These are phyloP conservation scores for Pleomassaria siparia DNA, from an alignment of 2,329 filamentous ascomycete species.

Conservation along the genomic window DNA sequence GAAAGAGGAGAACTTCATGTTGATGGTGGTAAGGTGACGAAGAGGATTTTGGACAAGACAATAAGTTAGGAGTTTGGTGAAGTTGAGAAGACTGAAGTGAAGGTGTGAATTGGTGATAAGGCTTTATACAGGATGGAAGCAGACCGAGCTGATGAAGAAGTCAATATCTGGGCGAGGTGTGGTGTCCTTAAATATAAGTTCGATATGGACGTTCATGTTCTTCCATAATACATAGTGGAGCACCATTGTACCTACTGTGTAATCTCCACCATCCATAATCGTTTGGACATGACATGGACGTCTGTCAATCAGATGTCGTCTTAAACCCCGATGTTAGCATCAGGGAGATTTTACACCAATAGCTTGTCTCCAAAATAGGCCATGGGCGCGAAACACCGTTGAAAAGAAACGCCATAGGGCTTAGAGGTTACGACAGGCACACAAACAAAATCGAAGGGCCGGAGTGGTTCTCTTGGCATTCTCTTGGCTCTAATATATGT, in stretches of 20 bases:
- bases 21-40: slow-evolving; percentile 11
- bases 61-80: slow-evolving; percentile 12
- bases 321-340: slow-evolving; percentile 2
- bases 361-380: neutral
- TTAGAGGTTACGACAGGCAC: slow-evolving; percentile 4
- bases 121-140: slow-evolving; percentile 4
- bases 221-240: neutral
- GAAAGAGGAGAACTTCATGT: slow-evolving; percentile 37
- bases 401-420: slow-evolving; percentile 8
- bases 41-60: slow-evolving; percentile 13
- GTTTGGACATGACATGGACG: slow-evolving; percentile 1
- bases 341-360: slow-evolving; percentile 12
- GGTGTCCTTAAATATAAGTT: neutral
- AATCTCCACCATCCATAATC: neutral
- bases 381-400: neutral
- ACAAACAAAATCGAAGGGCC: slow-evolving; percentile 10
- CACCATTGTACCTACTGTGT: neutral
- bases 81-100: neutral
- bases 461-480: neutral
- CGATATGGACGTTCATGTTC: neutral
- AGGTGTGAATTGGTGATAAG: neutral
- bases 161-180: neutral
- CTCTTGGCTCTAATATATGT: slow-evolving; percentile 14
- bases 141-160: neutral
- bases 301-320: neutral